Conservation (phyloP, 495 filamentous ascomycete genomes). For the Entonaema liquescens region DNA sequence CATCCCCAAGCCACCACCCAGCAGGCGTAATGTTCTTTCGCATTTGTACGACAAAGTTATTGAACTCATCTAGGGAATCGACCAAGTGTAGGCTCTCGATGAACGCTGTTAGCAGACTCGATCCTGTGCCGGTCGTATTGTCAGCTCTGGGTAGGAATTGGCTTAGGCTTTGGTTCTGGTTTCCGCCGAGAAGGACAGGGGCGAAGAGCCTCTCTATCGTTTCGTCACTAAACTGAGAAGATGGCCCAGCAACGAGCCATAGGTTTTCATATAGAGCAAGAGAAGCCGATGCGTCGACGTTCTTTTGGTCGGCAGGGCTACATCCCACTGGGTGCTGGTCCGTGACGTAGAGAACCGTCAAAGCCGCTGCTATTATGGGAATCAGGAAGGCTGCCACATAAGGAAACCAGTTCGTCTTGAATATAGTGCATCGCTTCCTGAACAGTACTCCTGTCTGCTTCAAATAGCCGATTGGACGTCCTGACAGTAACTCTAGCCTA, state of each 20-base stretch:
- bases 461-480: constrained; percentile 68
- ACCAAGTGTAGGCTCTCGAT: constrained; percentile 64
- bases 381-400: constrained; percentile 75
- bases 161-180: constrained; percentile 21
- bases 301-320: constrained; percentile 50
- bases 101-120: constrained; percentile 29
- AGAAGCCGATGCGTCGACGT: constrained; percentile 24
- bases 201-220: constrained; percentile 57
- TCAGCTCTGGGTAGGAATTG: constrained; percentile 15
- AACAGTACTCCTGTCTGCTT: constrained; percentile 78
- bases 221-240: constrained; percentile 53
- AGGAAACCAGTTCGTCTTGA: constrained; percentile 78
- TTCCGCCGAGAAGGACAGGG: constrained; percentile 44
- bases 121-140: background rate
- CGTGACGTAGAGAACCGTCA: constrained; percentile 77
- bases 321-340: constrained; percentile 66
- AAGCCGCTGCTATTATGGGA: constrained; percentile 76
- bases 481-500: constrained; percentile 69
- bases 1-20: constrained; percentile 75
- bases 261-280: constrained; percentile 49
- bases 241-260: constrained; percentile 70
- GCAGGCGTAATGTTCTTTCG: constrained; percentile 76
- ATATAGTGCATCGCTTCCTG: constrained; percentile 76
- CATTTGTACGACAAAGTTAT: constrained; percentile 65
- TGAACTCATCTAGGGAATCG: constrained; percentile 71